A percentile compares a stretch with the other conserved stretches of the same genome.
phyloP scores from a whole-genome alignment of 352 stramenopile genomes.

The Globisporangium barbulae region DNA sequence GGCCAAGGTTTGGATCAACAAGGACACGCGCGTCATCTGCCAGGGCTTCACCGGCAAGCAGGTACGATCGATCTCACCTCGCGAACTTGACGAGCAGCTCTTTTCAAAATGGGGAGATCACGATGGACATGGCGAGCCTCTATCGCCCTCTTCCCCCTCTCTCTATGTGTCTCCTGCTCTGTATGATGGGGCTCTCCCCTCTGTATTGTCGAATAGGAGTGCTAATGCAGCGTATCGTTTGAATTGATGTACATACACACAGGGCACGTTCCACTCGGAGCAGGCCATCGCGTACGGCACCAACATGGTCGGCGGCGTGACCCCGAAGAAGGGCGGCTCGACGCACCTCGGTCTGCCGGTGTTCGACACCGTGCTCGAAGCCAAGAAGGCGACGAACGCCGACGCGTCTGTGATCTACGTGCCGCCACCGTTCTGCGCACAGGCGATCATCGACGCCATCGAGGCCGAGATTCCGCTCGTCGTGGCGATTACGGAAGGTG shows the following conservation, averaged over 20 bases:
- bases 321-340: conserved; percentile 97
- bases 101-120: not conserved
- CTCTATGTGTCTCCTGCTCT: not conserved
- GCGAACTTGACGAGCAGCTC: not conserved
- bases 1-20: conserved; percentile 99
- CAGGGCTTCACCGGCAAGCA: conserved; percentile 99
- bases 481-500: conserved; percentile 99
- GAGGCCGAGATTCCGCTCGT: conserved; percentile 95
- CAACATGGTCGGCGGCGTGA: conserved; percentile 99
- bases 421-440: conserved; percentile 96
- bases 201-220: not conserved
- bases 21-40: conserved; percentile 99
- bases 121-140: not conserved
- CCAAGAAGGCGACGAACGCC: conserved; percentile 83
- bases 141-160: not conserved
- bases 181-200: not conserved
- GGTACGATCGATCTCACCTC: conserved; percentile 37
- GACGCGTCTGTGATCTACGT: conserved; percentile 99
- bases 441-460: conserved; percentile 98
- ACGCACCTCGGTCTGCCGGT: conserved; percentile 98
- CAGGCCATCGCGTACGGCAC: conserved; percentile 99
- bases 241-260: not conserved
- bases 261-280: conserved; percentile 98
- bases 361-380: conserved; percentile 95
- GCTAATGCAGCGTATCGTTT: conserved; percentile 3